Conservation (phyloP, 768 basidiomycete species). For the Termitomyces heimii region DNA sequence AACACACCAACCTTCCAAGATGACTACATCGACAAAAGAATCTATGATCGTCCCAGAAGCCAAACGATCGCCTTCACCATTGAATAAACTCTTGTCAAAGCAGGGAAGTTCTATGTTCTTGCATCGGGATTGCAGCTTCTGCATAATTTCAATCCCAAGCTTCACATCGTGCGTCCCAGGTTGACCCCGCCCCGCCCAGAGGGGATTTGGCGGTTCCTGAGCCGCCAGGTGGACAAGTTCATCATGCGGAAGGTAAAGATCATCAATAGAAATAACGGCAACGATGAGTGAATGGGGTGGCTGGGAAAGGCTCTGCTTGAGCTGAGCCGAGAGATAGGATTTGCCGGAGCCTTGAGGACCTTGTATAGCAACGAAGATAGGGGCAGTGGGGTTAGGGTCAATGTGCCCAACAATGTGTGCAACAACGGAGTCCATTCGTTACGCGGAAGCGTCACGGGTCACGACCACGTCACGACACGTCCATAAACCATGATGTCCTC, state of each 20-base stretch:
- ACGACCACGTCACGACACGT: conserved; percentile 13
- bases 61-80: conserved; percentile 81
- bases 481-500: conserved; percentile 41
- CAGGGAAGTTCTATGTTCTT: conserved; percentile 55
- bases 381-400: conserved; percentile 27
- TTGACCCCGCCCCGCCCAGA: conserved; percentile 82
- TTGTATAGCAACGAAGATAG: conserved; percentile 83
- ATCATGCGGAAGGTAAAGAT: conserved; percentile 78
- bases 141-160: conserved; percentile 53
- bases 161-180: conserved; percentile 88
- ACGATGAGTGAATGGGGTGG: conserved; percentile 48
- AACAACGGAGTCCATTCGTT: conserved; percentile 14
- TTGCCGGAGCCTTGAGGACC: conserved; percentile 96
- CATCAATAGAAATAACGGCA: conserved; percentile 71
- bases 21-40: conserved; percentile 61
- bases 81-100: conserved; percentile 82
- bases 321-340: conserved; percentile 64
- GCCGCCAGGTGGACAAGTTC: conserved; percentile 50
- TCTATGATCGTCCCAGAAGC: conserved; percentile 34
- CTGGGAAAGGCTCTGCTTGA: conserved; percentile 37
- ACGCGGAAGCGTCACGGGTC: conserved; percentile 8
- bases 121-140: conserved; percentile 39
- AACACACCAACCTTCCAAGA: conserved; percentile 95
- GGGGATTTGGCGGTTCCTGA: conserved; percentile 49
- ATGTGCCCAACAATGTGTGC: conserved; percentile 21